Evolutionary conservation across 495 filamentous ascomycete genomes (phyloP), one percentile per base, ranked within the genome.

Genomic region (Monascus purpureus): DNA sequence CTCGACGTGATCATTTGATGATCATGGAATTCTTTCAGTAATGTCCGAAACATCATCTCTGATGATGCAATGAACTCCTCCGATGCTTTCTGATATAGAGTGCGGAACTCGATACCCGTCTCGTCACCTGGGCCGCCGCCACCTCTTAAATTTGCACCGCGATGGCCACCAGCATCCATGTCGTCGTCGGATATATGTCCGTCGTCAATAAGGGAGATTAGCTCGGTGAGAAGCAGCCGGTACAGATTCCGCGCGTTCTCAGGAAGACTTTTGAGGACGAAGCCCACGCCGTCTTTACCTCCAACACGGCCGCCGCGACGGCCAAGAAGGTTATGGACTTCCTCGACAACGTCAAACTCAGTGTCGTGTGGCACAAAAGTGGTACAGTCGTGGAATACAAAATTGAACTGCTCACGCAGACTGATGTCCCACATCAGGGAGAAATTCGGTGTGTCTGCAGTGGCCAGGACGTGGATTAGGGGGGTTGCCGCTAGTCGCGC

Each of bases 11-110:
- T 74, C 78, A 96, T 96, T 45, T 93, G 83, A 57, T 97, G 90
- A 43, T 97, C 90, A 48, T 93, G 82, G 53, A 97, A 93, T 70
- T 97, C 90, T 59, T 95, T 96, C 45, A 97, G 51, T 53, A 97
- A 39, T 17, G 83, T 88, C 39, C 90, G 67, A 56, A 96, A 97
- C 44, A 77, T 83, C 73, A 94, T 85, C 65, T 97, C 90, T 37
- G 77, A 92, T 42, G 82, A 87, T 41, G 88, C 94, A 25, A 96
- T 86, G 53, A 97, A 94, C 49, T 95, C 85, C 56, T 93, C 88
- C 14, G 85, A 77, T 12, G 87, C 87, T 53, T 92, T 93, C 47
- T 90, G 85, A 57, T 96, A 97, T 34, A 96, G 59, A 40, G 80
- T 70, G 11, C 82, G 67, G 53, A 94, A 95, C 56, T 96, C 90